A percentile compares a stretch with the other conserved stretches of the same genome.
Conservation (phyloP, 1,139 yeast genomes). For the Candida tropicalis region DNA sequence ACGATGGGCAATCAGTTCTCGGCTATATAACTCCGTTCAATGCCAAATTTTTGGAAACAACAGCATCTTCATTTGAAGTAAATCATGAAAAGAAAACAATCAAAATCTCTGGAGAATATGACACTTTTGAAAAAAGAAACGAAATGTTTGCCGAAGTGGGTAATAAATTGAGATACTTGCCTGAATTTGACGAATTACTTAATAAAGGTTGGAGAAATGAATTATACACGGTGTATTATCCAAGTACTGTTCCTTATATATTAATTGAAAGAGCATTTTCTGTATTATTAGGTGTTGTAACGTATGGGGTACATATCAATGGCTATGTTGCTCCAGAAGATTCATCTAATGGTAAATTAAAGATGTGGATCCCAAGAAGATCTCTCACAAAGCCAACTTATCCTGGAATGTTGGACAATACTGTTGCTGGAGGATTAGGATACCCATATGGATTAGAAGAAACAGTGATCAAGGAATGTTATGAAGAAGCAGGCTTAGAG, state of each 20-base stretch:
- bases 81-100: conserved; percentile 34
- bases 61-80: conserved; percentile 34
- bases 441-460: conserved; percentile 75
- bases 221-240: conserved; percentile 69
- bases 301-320: conserved; percentile 86
- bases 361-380: conserved; percentile 86
- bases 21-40: conserved; percentile 58
- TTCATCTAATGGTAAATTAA: conserved; percentile 44
- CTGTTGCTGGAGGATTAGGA: conserved; percentile 94
- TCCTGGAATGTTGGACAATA: conserved; percentile 90
- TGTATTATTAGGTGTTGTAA: conserved; percentile 78
- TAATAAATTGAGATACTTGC: conserved; percentile 37
- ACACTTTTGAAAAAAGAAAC: conserved; percentile 51
- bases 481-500: conserved; percentile 86
- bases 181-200: conserved; percentile 44
- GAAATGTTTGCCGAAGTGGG: conserved; percentile 49
- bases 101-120: conserved; percentile 34
- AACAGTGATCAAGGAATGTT: conserved; percentile 82
- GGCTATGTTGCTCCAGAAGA: conserved; percentile 61
- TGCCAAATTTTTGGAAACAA: conserved; percentile 35
- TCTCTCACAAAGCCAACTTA: conserved; percentile 78
- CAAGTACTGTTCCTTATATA: conserved; percentile 58
- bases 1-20: conserved; percentile 47
- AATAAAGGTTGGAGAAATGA: conserved; percentile 87
- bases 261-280: conserved; percentile 80